Conservation (phyloP, 495 filamentous ascomycete species). For the Aspergillus affinis region DNA sequence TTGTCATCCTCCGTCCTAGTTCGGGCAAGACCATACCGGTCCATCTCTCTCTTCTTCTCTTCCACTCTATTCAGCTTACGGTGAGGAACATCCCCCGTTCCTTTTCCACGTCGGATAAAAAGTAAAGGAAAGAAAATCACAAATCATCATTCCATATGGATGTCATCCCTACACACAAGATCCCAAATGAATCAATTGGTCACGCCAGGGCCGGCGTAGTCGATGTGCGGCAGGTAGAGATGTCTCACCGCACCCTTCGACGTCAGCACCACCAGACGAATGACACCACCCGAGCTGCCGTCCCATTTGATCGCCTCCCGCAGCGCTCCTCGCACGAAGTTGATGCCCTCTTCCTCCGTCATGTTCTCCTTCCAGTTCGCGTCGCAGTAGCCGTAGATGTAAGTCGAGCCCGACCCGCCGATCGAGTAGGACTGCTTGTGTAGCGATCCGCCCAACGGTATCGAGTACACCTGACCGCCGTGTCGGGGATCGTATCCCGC, state of each 20-base stretch:
- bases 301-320: constrained; percentile 98
- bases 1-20: no score
- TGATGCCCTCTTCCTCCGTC: constrained; percentile 88
- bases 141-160: constrained; percentile 25
- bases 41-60: no score
- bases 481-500: constrained; percentile 92
- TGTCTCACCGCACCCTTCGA: constrained; percentile 82
- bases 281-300: constrained; percentile 96
- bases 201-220: constrained; percentile 65
- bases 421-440: constrained; percentile 97
- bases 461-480: constrained; percentile 95
- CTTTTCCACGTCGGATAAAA: neutral
- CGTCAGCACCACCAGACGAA: constrained; percentile 95
- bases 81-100: no score
- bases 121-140: constrained; percentile 3
- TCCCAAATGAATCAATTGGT: constrained; percentile 40
- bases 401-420: constrained; percentile 94
- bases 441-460: constrained; percentile 92
- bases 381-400: constrained; percentile 99
- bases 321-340: constrained; percentile 87
- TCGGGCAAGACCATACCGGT: no score
- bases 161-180: neutral
- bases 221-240: constrained; percentile 85
- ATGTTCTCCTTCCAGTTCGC: constrained; percentile 94
- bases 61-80: no score